These are phyloP conservation scores for Daldinia decipiens DNA, from an alignment of 495 filamentous ascomycete genomes.

Conservation along the genomic window DNA sequence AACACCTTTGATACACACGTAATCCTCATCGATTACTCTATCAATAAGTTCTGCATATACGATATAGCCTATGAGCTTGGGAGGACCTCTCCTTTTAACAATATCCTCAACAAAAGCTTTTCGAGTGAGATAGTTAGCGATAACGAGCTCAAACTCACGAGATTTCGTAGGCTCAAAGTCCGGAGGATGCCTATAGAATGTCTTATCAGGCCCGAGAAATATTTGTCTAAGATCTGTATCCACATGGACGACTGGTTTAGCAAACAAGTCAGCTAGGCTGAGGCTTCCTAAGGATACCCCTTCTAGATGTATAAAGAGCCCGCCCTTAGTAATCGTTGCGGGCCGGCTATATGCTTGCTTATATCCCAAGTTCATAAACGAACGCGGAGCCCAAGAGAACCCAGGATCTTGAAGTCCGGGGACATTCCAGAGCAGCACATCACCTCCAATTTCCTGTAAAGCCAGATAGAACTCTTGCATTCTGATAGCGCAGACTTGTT, in stretches of 20 bases:
- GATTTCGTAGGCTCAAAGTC: background rate
- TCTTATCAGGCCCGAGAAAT: background rate
- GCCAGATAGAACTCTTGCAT: background rate
- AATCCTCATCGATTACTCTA: background rate
- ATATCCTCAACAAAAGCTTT: background rate
- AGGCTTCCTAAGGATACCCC: background rate
- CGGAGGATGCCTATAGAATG: background rate
- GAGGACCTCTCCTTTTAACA: background rate
- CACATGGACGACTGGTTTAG: background rate
- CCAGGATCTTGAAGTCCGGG: background rate
- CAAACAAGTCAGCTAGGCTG: background rate
- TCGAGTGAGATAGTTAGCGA: background rate
- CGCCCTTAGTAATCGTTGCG: background rate
- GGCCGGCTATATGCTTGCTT: background rate
- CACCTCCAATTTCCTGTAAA: background rate
- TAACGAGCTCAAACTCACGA: background rate
- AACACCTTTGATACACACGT: background rate
- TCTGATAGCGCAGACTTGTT: background rate
- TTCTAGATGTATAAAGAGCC: background rate
- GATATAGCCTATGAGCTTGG: background rate
- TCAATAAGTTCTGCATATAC: background rate
- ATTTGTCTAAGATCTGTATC: background rate
- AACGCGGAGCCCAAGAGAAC: conserved; percentile 1
- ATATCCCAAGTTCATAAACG: background rate
- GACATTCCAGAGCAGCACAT: background rate